Conservation (phyloP, 1,139 yeast genomes). For the Candida smagusa region DNA sequence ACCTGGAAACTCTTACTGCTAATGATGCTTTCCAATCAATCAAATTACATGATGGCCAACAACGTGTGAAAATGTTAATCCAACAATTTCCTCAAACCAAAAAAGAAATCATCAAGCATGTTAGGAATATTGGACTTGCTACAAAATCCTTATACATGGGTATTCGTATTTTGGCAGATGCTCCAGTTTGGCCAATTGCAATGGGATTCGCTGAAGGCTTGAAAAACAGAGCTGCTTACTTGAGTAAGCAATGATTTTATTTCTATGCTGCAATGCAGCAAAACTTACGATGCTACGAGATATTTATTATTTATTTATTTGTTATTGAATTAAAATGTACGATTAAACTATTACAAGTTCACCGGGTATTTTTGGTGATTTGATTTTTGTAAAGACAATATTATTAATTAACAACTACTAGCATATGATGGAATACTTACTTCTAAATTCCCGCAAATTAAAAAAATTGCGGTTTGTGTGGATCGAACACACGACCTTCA, state of each 20-base stretch:
- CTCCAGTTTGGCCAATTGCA: constrained; percentile 81
- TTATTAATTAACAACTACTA: too few species aligned
- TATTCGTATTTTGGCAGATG: constrained; percentile 70
- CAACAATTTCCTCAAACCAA: constrained; percentile 1
- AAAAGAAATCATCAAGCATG: constrained; percentile 28
- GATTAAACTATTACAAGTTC: too few species aligned
- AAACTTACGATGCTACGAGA: not conserved
- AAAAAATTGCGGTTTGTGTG: constrained; percentile 27
- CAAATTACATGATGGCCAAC: constrained; percentile 5
- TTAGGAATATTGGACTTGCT: constrained; percentile 46
- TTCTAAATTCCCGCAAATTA: not conserved
- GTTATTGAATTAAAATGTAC: constrained; percentile 1
- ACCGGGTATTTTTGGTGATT: too few species aligned
- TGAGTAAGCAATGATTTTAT: constrained; percentile 4
- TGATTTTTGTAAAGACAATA: too few species aligned
- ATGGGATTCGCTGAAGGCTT: constrained; percentile 73
- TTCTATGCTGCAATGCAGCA: not conserved
- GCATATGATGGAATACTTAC: too few species aligned
- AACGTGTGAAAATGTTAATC: constrained; percentile 1
- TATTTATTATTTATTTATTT: constrained; percentile 6
- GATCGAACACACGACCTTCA: constrained; percentile 60
- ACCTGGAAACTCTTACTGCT: constrained; percentile 56
- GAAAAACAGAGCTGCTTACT: constrained; percentile 52
- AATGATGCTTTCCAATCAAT: constrained; percentile 47
- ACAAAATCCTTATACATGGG: constrained; percentile 61